Evolutionary conservation across 495 filamentous ascomycete genomes (phyloP).

Genomic region (Niebla homalea): DNA sequence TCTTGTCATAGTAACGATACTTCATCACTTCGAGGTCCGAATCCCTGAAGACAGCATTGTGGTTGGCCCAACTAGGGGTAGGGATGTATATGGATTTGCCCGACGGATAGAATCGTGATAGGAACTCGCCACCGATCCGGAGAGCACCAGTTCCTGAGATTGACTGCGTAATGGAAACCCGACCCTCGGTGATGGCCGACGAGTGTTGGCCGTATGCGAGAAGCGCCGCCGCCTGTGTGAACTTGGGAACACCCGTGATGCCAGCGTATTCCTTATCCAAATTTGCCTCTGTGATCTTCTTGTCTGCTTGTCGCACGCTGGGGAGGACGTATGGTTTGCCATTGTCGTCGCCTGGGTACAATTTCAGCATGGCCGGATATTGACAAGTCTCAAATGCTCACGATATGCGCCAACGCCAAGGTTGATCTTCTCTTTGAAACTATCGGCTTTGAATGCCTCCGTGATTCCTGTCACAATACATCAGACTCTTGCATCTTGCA

Average conservation of each 20-base stretch:
- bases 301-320: constrained; percentile 79
- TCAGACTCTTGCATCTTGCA: not conserved
- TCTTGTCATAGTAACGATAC: constrained; percentile 98
- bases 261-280: constrained; percentile 96
- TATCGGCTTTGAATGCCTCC: constrained; percentile 96
- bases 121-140: constrained; percentile 86
- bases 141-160: constrained; percentile 96
- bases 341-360: constrained; percentile 60
- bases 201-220: constrained; percentile 82
- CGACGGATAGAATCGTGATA: constrained; percentile 76
- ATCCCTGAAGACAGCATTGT: constrained; percentile 91
- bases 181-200: constrained; percentile 56
- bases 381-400: constrained; percentile 14
- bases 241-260: constrained; percentile 88
- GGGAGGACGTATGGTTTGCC: constrained; percentile 97
- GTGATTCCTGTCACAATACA: constrained; percentile 87
- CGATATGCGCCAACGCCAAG: constrained; percentile 57
- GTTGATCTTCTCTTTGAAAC: constrained; percentile 89
- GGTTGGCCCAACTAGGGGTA: constrained; percentile 95
- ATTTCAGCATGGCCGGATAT: not conserved
- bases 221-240: constrained; percentile 80
- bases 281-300: constrained; percentile 61
- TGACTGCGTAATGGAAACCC: constrained; percentile 87
- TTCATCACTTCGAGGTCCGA: constrained; percentile 77
- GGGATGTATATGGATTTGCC: constrained; percentile 93